Evolutionary conservation across 345 rosid genomes (phyloP), one percentile per base, ranked within the genome.

Genomic region (Diplotaxis tenuifolia): DNA sequence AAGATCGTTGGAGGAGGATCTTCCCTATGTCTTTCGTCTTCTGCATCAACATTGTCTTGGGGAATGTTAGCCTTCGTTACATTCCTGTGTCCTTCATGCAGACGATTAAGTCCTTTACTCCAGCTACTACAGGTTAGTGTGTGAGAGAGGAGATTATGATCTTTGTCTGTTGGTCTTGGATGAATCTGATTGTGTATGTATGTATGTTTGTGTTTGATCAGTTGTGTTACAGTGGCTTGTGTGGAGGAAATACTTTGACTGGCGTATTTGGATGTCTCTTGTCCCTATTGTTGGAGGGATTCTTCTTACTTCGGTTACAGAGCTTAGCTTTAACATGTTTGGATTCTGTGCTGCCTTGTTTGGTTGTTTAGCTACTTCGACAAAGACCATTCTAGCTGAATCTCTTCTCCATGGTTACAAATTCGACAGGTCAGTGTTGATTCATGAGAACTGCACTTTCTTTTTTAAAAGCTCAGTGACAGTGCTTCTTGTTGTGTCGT

Each of bases 321-420:
- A 25, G 28, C 28, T 25, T 25, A 25, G 28, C 4, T 25, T 25
- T 3, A 25, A 25, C 28, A 25, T 25, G 28, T 25, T 25, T 25
- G 28, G 99, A 62, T 95, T 95, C 82, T 90, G 89, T 84, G 99
- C 99, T 71, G 99, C 99, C 31, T 52, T 95, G 73, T 85, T 95
- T 86, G 99, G 99, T 49, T 95, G 99, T 80, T 84, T 95, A 70
- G 99, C 99, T 74, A 95, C 99, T 84, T 95, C 99, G 22, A 95
- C 98, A n/a, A 95, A 95, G 86, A 95, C 99, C 10, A 95, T 95
- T 77, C 91, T 95, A 12, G 99, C 99, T 4, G 99, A 95, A 64
- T 95, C 99, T 77, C 87, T 95, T 63, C 84, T 95, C 61, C 99
- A 95, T 70, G 91, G 99, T 10, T 95, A 95, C 89, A 95, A 95